Evolutionary conservation across 2,329 filamentous ascomycete genomes (phyloP).

Genomic region (Botrytis squamosa): DNA sequence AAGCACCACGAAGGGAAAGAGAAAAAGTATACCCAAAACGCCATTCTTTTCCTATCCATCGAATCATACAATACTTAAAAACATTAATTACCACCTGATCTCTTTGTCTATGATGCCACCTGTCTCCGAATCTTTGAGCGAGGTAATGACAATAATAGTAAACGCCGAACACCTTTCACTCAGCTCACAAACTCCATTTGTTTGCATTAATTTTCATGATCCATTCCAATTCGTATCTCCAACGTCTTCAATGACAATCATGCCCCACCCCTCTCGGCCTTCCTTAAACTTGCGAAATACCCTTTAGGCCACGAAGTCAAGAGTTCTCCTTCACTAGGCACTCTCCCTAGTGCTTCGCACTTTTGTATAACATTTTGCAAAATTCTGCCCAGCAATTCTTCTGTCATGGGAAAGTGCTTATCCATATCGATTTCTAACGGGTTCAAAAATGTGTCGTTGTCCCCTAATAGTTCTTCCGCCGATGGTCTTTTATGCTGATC

Average conservation of each 20-base stretch:
- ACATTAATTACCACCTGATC: constrained; percentile 8
- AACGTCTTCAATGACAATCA: not conserved
- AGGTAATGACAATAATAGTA: not conserved
- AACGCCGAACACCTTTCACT: constrained; percentile 5
- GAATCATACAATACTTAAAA: constrained; percentile 9
- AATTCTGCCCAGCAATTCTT: constrained; percentile 60
- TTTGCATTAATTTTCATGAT: not conserved
- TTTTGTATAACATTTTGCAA: constrained; percentile 61
- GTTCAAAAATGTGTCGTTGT: constrained; percentile 62
- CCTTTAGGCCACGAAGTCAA: constrained; percentile 57
- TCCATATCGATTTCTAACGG: constrained; percentile 55
- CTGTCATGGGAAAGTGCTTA: constrained; percentile 55
- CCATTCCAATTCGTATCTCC: constrained; percentile 6
- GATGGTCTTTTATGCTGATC: constrained; percentile 63
- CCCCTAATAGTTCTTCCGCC: constrained; percentile 59
- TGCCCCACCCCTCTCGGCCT: constrained; percentile 25
- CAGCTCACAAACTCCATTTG: not conserved
- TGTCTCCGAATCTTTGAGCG: not conserved
- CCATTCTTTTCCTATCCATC: constrained; percentile 4
- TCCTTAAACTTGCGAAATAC: constrained; percentile 58
- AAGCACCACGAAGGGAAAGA: not conserved
- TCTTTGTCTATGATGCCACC: not conserved
- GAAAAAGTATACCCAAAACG: not conserved
- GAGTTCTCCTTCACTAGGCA: constrained; percentile 58
- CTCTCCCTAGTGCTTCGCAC: constrained; percentile 50